Evolutionary conservation across 371 early-diverging fungal genomes (phyloP).

Genomic region (Mortierella sp.): DNA sequence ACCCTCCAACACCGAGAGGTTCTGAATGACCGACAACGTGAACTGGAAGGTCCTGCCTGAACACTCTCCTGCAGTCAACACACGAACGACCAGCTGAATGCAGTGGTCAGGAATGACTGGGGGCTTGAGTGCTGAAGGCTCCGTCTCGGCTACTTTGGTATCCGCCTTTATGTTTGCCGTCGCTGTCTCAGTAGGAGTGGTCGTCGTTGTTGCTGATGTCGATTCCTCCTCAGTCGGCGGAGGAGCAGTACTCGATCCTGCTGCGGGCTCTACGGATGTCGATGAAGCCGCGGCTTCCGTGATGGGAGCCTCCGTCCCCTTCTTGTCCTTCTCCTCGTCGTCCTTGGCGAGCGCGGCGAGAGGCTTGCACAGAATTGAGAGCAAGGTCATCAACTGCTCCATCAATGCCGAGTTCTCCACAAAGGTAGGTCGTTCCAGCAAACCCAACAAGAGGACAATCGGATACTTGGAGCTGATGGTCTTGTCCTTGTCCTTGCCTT

Average conservation of each 20-base stretch:
- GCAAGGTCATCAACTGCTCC: constrained; percentile 90
- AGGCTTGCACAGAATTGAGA: constrained; percentile 81
- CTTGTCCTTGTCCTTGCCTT: constrained; percentile 77
- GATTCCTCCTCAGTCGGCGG: constrained; percentile 4
- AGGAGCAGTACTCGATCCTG: constrained; percentile 13
- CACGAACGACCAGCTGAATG: constrained; percentile 86
- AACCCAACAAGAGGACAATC: constrained; percentile 83
- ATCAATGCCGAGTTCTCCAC: constrained; percentile 81
- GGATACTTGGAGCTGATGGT: constrained; percentile 80
- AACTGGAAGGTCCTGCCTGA: constrained; percentile 95
- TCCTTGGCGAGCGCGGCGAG: constrained; percentile 72
- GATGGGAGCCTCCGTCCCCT: constrained; percentile 22
- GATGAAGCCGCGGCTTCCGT: neutral
- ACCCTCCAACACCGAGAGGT: constrained; percentile 82
- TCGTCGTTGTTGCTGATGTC: neutral
- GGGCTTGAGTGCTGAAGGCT: constrained; percentile 62
- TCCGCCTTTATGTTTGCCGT: constrained; percentile 15
- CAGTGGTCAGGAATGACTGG: constrained; percentile 81
- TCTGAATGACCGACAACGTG: constrained; percentile 90
- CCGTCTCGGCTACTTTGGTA: constrained; percentile 37
- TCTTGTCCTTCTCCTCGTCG: constrained; percentile 59
- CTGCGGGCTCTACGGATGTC: neutral
- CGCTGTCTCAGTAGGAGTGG: neutral
- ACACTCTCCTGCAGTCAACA: constrained; percentile 92
- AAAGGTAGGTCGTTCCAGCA: constrained; percentile 88